A percentile compares a stretch with the other conserved stretches of the same genome.
These are phyloP conservation scores for Apophysomyces trapeziformis DNA, from an alignment of 371 early-diverging fungal species.

Conservation along the genomic window DNA sequence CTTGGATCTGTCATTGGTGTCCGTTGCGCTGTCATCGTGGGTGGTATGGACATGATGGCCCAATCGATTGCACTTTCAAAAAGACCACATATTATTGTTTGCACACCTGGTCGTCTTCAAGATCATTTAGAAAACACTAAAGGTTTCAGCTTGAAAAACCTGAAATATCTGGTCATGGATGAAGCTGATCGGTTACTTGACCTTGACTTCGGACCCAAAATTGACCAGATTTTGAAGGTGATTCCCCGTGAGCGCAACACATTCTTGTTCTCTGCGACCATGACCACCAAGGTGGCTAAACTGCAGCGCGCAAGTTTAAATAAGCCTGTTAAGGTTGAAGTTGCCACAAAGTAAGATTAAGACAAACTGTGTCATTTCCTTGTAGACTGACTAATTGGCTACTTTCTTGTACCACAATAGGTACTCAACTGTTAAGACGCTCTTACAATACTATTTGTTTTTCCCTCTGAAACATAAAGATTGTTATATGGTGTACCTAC, in stretches of 20 bases:
- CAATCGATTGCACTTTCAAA: conserved; percentile 94
- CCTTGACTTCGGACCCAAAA: conserved; percentile 96
- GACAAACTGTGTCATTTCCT: conserved; percentile 16
- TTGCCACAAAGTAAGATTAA: conserved; percentile 71
- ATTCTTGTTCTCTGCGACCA: conserved; percentile 96
- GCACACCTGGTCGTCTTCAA: conserved; percentile 97
- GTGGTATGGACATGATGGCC: conserved; percentile 97
- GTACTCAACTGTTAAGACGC: conserved; percentile 89
- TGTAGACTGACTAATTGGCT: neutral
- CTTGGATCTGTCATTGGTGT: conserved; percentile 94
- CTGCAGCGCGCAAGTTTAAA: conserved; percentile 92
- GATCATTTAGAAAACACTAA: conserved; percentile 99
- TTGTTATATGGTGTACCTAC: conserved; percentile 86
- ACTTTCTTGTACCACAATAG: neutral
- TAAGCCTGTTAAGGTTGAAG: conserved; percentile 92
- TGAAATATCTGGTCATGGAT: conserved; percentile 96
- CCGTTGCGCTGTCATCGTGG: conserved; percentile 93
- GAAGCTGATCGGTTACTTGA: conserved; percentile 98
- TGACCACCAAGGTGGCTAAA: conserved; percentile 95
- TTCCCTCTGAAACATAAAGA: conserved; percentile 97
- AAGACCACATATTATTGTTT: conserved; percentile 95
- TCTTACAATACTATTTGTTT: conserved; percentile 95
- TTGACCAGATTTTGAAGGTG: conserved; percentile 93
- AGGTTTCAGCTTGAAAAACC: conserved; percentile 82
- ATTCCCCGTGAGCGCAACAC: conserved; percentile 94